Evolutionary conservation across 2,329 filamentous ascomycete genomes (phyloP).

Genomic region (Calonectria hawksworthii): DNA sequence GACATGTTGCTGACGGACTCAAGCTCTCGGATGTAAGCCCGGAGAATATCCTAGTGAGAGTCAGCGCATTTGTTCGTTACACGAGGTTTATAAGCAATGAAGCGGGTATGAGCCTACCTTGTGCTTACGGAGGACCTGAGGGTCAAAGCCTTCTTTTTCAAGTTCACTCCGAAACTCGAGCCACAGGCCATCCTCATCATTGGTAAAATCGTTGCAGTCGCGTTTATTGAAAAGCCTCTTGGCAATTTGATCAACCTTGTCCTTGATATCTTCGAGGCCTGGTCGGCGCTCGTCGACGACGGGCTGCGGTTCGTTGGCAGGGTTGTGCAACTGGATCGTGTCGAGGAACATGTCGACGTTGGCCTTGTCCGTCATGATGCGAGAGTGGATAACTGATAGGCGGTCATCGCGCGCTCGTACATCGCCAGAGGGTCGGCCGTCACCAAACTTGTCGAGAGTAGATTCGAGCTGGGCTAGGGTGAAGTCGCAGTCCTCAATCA

Average conservation of each 20-base stretch:
- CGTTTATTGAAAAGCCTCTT: conserved; percentile 62
- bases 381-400: conserved; percentile 58
- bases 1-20: conserved; percentile 62
- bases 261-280: conserved; percentile 68
- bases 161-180: conserved; percentile 71
- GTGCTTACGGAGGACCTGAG: conserved; percentile 67
- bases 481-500: conserved; percentile 69
- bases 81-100: conserved; percentile 3
- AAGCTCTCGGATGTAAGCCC: conserved; percentile 73
- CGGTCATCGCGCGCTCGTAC: conserved; percentile 53
- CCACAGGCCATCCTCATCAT: conserved; percentile 69
- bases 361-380: conserved; percentile 66
- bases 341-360: conserved; percentile 70
- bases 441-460: conserved; percentile 63
- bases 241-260: conserved; percentile 72
- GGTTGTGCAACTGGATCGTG: conserved; percentile 67
- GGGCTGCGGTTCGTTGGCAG: conserved; percentile 53
- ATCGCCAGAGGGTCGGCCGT: conserved; percentile 43
- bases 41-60: conserved; percentile 64
- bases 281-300: conserved; percentile 54
- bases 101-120: conserved; percentile 60
- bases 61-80: conserved; percentile 4
- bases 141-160: conserved; percentile 70
- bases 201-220: conserved; percentile 53
- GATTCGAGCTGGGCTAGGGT: conserved; percentile 68